Percentiles rank a stretch among this genome's conserved stretches.
Evolutionary conservation across 768 basidiomycete genomes (phyloP).

Genomic region (Mrakia gelida): DNA sequence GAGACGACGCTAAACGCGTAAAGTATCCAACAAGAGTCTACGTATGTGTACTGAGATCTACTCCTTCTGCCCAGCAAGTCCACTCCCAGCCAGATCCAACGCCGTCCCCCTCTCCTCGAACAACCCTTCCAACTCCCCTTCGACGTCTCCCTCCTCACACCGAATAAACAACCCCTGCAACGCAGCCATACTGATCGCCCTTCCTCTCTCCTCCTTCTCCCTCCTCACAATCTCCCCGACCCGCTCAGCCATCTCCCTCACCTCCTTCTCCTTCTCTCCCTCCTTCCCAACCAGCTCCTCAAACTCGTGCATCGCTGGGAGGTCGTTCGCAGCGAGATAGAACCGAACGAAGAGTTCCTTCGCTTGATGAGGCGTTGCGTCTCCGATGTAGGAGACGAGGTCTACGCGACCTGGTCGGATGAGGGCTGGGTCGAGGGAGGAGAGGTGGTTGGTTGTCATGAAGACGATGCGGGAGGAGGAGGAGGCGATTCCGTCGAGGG

Average conservation of each 20-base stretch:
- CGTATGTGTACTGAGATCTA: too few species aligned
- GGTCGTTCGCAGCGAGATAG: conserved; percentile 57
- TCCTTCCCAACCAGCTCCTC: too few species aligned
- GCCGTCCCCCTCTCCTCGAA: conserved; percentile 25
- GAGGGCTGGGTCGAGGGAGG: conserved; percentile 83
- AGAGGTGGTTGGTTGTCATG: conserved; percentile 97
- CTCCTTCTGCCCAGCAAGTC: too few species aligned
- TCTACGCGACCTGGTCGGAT: conserved; percentile 96
- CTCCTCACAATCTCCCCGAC: conserved; percentile 56
- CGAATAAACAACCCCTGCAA: conserved; percentile 93
- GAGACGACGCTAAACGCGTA: too few species aligned
- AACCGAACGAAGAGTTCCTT: conserved; percentile 73
- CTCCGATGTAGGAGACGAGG: conserved; percentile 72
- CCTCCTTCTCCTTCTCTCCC: neutral
- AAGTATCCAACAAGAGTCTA: too few species aligned
- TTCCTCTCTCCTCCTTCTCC: conserved; percentile 53
- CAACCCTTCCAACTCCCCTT: conserved; percentile 36
- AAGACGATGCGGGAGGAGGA: conserved; percentile 92
- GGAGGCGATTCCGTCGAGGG: conserved; percentile 93
- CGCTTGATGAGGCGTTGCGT: conserved; percentile 79
- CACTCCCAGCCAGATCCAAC: neutral
- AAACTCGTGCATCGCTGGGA: neutral
- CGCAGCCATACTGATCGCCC: conserved; percentile 86
- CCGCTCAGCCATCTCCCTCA: conserved; percentile 3
- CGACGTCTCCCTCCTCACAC: conserved; percentile 46